Evolutionary conservation across 2,329 filamentous ascomycete genomes (phyloP), one percentile per base, ranked within the genome.

Genomic region (Pseudogymnoascus sp.): DNA sequence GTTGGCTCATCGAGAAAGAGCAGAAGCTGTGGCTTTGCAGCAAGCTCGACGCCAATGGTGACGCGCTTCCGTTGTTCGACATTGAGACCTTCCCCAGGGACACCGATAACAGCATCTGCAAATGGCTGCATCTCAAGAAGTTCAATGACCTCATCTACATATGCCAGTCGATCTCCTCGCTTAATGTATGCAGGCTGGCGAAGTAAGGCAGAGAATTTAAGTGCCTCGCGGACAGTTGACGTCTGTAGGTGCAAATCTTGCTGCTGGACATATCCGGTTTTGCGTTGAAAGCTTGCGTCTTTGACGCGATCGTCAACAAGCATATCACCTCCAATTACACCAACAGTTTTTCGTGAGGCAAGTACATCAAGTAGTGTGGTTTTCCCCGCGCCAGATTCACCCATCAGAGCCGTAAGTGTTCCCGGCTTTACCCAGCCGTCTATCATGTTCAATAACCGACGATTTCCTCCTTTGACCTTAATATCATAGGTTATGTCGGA

Each of bases 1-100:
- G 91, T 96, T 16, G 92, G 92, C 74, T 97, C 92, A 69, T 96
- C 91, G 41, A 96, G 84, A 77, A 96, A 96, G 58, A 96, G 83
- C 62, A 96, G 80, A 60, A 96, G 79, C 47, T 90, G 84, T 6
- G 92, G 92, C 77, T 92, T 96, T 8, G 92, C 91, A 39, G 90
- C 91, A 30, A 97, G 82, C 72, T 97, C 92, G 22, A 96, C 91
- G 73, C 90, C 92, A 65, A 97, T 95, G 0, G 82, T 0, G 0
- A 86, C 72, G 1, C 83, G 76, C 69, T 86, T 86, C 6, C 82
- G 77, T 67, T 86, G 83, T 64, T 86, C 82, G 1, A 85, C 80
- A 50, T 84, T 84, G 7, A 86, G 74, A 6, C 82, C 83, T 60
- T 80, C 79, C 0, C 84, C 85, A 0, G 84, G 82, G 0, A 82